Evolutionary conservation across 139 green algal genomes (phyloP), one percentile per base, ranked within the genome.

Genomic region (Auxenochlorella pyrenoidosa): DNA sequence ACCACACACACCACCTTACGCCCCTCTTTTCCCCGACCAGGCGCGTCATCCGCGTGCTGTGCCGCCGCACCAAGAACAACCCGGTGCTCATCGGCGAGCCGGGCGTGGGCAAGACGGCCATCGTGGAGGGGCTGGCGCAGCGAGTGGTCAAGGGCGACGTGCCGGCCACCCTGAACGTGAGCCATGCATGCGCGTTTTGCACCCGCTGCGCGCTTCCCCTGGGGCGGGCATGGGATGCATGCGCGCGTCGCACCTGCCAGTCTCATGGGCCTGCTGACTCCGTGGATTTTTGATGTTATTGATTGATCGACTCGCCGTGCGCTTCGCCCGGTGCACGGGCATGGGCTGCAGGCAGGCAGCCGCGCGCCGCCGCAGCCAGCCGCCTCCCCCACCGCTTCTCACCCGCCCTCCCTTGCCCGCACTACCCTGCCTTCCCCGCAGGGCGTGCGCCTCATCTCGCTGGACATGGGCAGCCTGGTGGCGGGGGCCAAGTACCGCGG

Each of bases 11-110:
- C 38, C 3, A 1, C 38, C 18, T 51, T 19, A n/a, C n/a, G n/a
- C n/a, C 41, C 40, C 8, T 30, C 68, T 76, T 30, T 12, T 34
- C 15, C 40, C 75, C 38, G 19, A 58, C 54, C 78, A 83, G 78
- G 43, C 80, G 80, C 40, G 66, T 75, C 16, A 60, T 85, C 18
- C 80, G 80, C 28, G 80, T 85, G 80, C 80, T 85, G 80, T 85
- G 93, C 85, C 92, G 96, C n/a, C 92, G 96, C 79, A 98, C 94
- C 79, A 99, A 99, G 94, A 99, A 99, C 96, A 99, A 99, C 91
- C 97, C 97, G 0, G 95, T 99, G 75, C 93, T 99, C 58, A 96
- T 99, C 51, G 97, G 96, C 12, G 95, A 98, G 88, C 96, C 96
- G n/a, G 96, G 95, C 63, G 89, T 94, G 72, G 94, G 94, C 63